Evolutionary conservation across 1,284 basidiomycete genomes (phyloP), one percentile per base, ranked within the genome.

Genomic region (Grifola frondosa): DNA sequence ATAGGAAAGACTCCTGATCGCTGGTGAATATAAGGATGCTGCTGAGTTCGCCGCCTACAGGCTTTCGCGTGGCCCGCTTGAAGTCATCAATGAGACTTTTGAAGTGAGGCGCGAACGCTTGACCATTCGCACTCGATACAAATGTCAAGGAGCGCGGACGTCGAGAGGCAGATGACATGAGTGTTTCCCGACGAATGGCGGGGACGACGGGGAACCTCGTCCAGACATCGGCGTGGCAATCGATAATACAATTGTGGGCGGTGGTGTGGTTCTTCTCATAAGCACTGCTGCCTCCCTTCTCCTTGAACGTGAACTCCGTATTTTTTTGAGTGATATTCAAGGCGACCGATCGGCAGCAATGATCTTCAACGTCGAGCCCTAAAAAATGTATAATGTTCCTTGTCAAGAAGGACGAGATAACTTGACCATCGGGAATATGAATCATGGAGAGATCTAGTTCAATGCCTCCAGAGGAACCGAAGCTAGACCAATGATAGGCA

Each of bases 221-320:
- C 80, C 80, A 83, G 31, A 81, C 73, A n/a, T 83, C 80, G 0
- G 68, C 54, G 42, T 80, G 73, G 40, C 78, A 80, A 44, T 81
- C 77, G 6, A 83, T 59, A 7, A 83, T 60, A 34, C 64, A 72
- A 40, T 81, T 81, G 49, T 78, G 71, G 2, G 52, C 46, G 0
- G 71, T 48, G 16, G 26, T 37, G 7, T 47, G 48, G 5, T 51
- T 49, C 2, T 40, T 45, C 17, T 53, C 54, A 4, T 54, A 45
- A 0, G 40, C 33, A 2, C 21, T 39, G 6, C 47, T 46, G 3
- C 48, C 53, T 1, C 67, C 63, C 33, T 53, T 61, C 42, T 72
- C 70, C 47, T 69, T 69, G 63, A 83, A 80, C 30, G 64, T 68
- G 44, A 78, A 81, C 34, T 81, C 75, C 0, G 78, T 80, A 4